phyloP scores from a whole-genome alignment of 306 rosid species.

The Ormosia semicastrata region DNA sequence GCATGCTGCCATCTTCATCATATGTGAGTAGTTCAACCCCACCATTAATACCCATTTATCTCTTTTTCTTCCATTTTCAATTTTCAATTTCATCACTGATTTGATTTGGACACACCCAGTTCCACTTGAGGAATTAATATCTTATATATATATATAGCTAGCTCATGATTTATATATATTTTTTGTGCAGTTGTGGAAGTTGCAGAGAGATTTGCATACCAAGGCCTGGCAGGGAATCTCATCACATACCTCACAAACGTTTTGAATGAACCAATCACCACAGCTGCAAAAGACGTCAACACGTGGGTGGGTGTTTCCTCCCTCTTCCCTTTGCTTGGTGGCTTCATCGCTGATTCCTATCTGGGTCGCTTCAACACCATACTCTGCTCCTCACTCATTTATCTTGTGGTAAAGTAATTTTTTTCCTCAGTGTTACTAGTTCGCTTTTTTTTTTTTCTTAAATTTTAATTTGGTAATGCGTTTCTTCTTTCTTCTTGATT shows the following conservation, averaged over 20 bases:
- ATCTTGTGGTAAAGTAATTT: constrained; percentile 41
- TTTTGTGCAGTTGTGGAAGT: constrained; percentile 38
- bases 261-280: constrained; percentile 42
- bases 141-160: too few relatives aligned
- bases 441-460: neutral
- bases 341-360: constrained; percentile 56
- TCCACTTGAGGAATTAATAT: too few relatives aligned
- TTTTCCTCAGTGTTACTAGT: too few relatives aligned
- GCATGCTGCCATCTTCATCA: constrained; percentile 57
- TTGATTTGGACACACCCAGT: neutral
- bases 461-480: neutral
- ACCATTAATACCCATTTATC: too few relatives aligned
- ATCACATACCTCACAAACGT: constrained; percentile 42
- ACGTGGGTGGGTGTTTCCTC: constrained; percentile 62
- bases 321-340: constrained; percentile 59
- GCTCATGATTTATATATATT: neutral
- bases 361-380: constrained; percentile 65
- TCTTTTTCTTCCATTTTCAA: neutral
- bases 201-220: constrained; percentile 56
- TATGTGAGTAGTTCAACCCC: constrained; percentile 24
- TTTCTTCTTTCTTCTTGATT: neutral
- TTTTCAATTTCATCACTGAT: neutral
- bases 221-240: constrained; percentile 38
- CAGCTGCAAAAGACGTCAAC: constrained; percentile 59
- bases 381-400: constrained; percentile 45